Conservation (phyloP, 139 green algal species). For the Picochlorum sp. region DNA sequence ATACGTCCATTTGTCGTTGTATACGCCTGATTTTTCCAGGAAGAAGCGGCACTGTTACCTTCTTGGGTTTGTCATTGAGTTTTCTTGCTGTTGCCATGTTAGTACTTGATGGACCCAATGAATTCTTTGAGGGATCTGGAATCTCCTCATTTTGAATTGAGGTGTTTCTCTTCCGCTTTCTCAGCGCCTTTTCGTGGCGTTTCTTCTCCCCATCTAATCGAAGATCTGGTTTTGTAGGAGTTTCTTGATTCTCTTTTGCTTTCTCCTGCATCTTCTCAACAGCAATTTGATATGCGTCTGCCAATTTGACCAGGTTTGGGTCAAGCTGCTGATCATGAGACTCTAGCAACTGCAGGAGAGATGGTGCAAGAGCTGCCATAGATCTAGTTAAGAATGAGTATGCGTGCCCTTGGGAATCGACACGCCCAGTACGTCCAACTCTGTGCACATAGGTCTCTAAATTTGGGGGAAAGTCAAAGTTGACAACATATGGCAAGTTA, state of each 20-base stretch:
- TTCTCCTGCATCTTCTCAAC: conserved; percentile 19
- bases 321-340: conserved; percentile 39
- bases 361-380: conserved; percentile 44
- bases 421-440: conserved; percentile 80
- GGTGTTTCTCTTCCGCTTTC: no score
- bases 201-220: not conserved
- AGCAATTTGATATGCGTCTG: conserved; percentile 42
- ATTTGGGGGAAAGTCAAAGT: conserved; percentile 78
- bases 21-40: no score
- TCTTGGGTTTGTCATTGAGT: no score
- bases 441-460: conserved; percentile 87
- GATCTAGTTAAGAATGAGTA: conserved; percentile 78
- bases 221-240: not conserved
- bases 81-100: no score
- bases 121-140: no score
- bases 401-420: conserved; percentile 71
- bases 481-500: conserved; percentile 69
- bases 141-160: no score
- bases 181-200: not conserved
- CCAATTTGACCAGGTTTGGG: conserved; percentile 63
- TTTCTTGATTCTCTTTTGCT: not conserved
- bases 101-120: no score
- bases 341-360: conserved; percentile 51
- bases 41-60: no score
- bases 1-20: no score